Evolutionary conservation across 768 basidiomycete species (phyloP), one percentile per base, ranked within the genome.

Genomic region (Trametes cingulata): DNA sequence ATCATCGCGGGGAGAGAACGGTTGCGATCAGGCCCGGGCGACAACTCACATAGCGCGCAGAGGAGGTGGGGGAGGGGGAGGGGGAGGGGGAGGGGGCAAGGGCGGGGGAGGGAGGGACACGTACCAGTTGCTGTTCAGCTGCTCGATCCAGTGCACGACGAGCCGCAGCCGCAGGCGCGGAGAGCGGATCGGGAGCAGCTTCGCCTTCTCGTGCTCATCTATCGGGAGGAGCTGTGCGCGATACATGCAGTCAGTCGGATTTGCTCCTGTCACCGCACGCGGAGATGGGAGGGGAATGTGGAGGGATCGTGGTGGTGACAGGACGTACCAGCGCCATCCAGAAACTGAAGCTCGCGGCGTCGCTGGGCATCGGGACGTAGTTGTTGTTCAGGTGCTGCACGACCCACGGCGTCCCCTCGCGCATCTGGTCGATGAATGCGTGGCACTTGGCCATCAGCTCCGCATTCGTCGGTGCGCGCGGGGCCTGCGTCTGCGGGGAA

Each of bases 141-240:
- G 82, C 76, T 97, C 93, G 68, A 98, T 95, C 96, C 96, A 98
- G 68, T 93, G 90, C 25, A 91, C 91, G 58, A 97, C 88, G 67
- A 98, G 79, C 56, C 89, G 79, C 54, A 98, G 75, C 33, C 96
- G 81, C 62, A 97, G 77, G 25, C 89, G 82, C 0, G 91, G 81
- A 53, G 85, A 90, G 60, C 86, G 83, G 52, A 95, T 87, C 0
- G 93, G 91, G 12, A 95, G 78, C 9, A 98, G 81, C 67, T 94
- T 90, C 13, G 93, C 80, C 72, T 95, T 93, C 76, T 94, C 90
- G 67, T 86, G 82, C 58, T 96, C 91, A 71, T 96, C 93, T 69
- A 98, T 93, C 36, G 95, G 91, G 49, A 98, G 84, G 37, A 96
- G 72, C 75, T 80, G 59, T 24, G 41, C 33, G 52, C 49, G 51